phyloP scores from a whole-genome alignment of 441 rosid genomes.

The Erodium trifolium region DNA sequence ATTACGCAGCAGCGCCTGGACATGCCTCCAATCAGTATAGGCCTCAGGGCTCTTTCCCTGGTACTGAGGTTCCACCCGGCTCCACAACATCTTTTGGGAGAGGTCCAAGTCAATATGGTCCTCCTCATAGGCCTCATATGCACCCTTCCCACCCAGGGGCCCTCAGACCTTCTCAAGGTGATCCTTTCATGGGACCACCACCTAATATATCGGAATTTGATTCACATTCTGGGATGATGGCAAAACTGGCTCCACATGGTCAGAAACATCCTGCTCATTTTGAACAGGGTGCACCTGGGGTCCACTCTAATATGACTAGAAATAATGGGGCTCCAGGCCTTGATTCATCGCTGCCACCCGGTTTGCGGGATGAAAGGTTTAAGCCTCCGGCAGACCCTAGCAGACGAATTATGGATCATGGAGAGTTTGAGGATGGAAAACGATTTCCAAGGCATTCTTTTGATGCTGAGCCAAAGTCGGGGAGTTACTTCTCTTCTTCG shows the following conservation, averaged over 20 bases:
- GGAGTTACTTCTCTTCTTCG: slow-evolving; percentile 30
- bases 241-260: slow-evolving; percentile 18
- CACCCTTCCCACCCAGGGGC: slow-evolving; percentile 19
- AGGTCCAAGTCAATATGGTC: slow-evolving; percentile 31
- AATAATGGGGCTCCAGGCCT: slow-evolving; percentile 31
- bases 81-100: slow-evolving; percentile 31
- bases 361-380: slow-evolving; percentile 28
- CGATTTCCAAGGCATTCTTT: slow-evolving; percentile 37
- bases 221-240: slow-evolving; percentile 21
- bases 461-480: slow-evolving; percentile 32
- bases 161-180: slow-evolving; percentile 21
- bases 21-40: slow-evolving; percentile 32
- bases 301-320: slow-evolving; percentile 24
- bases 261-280: slow-evolving; percentile 23
- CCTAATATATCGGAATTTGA: slow-evolving; percentile 17
- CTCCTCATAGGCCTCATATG: slow-evolving; percentile 26
- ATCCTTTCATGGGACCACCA: slow-evolving; percentile 19
- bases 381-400: slow-evolving; percentile 34
- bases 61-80: slow-evolving; percentile 27
- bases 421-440: slow-evolving; percentile 38
- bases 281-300: slow-evolving; percentile 24
- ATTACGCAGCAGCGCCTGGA: slow-evolving; percentile 28
- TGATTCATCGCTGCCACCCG: slow-evolving; percentile 24
- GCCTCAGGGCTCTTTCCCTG: slow-evolving; percentile 31
- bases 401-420: slow-evolving; percentile 27